Evolutionary conservation across 768 basidiomycete species (phyloP), one percentile per base, ranked within the genome.

Genomic region (Obba rivulosa): DNA sequence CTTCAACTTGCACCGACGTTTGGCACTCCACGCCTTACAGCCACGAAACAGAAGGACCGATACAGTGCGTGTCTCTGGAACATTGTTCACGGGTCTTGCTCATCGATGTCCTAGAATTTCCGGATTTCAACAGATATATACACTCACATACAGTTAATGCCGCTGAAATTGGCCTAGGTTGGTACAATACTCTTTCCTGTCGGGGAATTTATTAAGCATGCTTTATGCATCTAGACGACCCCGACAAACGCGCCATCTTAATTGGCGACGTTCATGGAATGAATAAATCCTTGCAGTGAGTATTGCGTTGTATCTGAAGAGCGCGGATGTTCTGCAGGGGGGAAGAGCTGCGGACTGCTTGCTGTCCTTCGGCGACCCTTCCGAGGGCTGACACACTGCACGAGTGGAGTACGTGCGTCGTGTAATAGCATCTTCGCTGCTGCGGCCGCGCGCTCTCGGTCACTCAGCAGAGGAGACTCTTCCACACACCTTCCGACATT

Each of bases 181-280:
- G 47, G 62, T 51, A 17, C 22, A 14, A 1, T 14, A 1, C 22
- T 34, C 22, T n/a, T 1, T 14, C 24, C 3, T 8, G 28, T 17
- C 7, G 7, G 28, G 28, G 13, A 31, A 13, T 2, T 2, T n/a
- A 34, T 24, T 14, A 4, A 10, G 20, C 20, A 16, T 37, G 34
- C 43, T 25, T 18, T 41, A 46, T 23, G 20, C 36, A 9, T 34
- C 17, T 42, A 87, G 87, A 75, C 49, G 70, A 77, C 13, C 63
- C 73, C 3, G 57, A 67, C 22, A 71, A 64, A 53, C 80, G 91
- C 14, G 69, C 86, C 22, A 79, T 97, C 37, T 67, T 92, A 51
- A 69, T 96, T 11, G 94, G 93, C 8, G 94, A 97, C 58, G 74
- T 96, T 7, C 94, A 97, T 71, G 91, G 89, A 40, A 90, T 85